phyloP scores from a whole-genome alignment of 768 basidiomycete genomes.

The Ramaria sp. region DNA sequence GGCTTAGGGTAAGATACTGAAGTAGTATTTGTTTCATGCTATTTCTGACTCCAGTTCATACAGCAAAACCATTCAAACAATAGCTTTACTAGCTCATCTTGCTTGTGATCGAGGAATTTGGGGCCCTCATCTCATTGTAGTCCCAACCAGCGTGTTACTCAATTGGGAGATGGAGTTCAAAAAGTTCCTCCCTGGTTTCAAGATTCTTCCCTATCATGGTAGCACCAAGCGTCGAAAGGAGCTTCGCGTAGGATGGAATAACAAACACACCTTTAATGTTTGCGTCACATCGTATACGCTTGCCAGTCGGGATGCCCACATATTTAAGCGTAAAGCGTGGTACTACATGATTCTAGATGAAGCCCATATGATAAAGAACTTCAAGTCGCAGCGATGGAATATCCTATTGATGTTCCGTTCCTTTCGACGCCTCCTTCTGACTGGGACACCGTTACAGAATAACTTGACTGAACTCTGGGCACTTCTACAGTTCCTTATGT shows the following conservation, averaged over 20 bases:
- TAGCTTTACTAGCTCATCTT: constrained; percentile 84
- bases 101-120: constrained; percentile 85
- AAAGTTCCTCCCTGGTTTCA: constrained; percentile 87
- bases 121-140: constrained; percentile 81
- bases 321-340: constrained; percentile 89
- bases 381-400: constrained; percentile 89
- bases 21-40: constrained; percentile 24
- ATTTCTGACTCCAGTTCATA: not conserved
- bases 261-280: constrained; percentile 83
- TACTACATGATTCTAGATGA: constrained; percentile 96
- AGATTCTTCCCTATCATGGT: constrained; percentile 84
- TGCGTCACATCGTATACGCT: constrained; percentile 92
- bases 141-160: constrained; percentile 85
- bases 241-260: constrained; percentile 82
- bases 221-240: constrained; percentile 82
- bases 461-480: constrained; percentile 96
- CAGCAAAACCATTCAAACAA: constrained; percentile 96
- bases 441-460: constrained; percentile 94
- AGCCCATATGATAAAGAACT: constrained; percentile 98
- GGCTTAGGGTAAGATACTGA: constrained; percentile 68
- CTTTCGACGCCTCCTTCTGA: constrained; percentile 78
- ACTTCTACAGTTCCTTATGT: constrained; percentile 88
- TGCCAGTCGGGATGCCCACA: constrained; percentile 81
- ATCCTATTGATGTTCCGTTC: constrained; percentile 81
- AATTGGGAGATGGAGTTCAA: constrained; percentile 99